These are phyloP conservation scores for Prunus mume DNA, from an alignment of 306 rosid species.

Conservation along the genomic window DNA sequence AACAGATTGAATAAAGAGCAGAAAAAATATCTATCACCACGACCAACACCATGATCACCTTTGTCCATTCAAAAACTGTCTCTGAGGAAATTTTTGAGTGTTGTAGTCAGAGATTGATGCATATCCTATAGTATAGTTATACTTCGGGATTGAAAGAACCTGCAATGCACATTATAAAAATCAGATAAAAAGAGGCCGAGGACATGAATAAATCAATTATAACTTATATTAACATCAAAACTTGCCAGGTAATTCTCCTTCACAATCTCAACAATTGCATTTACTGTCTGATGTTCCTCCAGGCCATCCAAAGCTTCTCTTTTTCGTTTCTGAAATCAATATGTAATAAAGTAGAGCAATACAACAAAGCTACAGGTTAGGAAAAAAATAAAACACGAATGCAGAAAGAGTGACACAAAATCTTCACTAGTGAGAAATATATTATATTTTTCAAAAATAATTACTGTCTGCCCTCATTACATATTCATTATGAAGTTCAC, in stretches of 20 bases:
- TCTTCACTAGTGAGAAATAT: neutral
- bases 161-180: conserved; percentile 31
- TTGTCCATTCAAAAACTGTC: conserved; percentile 64
- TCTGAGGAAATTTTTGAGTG: conserved; percentile 57
- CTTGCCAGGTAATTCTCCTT: conserved; percentile 92
- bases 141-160: conserved; percentile 82
- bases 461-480: neutral
- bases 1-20: neutral
- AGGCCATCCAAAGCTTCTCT: conserved; percentile 48
- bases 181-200: conserved; percentile 8
- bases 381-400: neutral
- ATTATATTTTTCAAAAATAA: neutral
- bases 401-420: neutral
- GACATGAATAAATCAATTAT: neutral
- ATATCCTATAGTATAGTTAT: conserved; percentile 67
- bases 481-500: neutral
- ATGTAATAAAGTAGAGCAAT: conserved; percentile 8
- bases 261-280: conserved; percentile 75
- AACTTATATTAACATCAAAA: conserved; percentile 6
- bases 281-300: conserved; percentile 66
- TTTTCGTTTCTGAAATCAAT: conserved; percentile 66
- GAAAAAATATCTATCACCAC: neutral
- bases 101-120: conserved; percentile 74
- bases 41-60: conserved; percentile 46
- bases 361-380: conserved; percentile 7